phyloP scores from a whole-genome alignment of 768 basidiomycete species.

The Imleria badia region DNA sequence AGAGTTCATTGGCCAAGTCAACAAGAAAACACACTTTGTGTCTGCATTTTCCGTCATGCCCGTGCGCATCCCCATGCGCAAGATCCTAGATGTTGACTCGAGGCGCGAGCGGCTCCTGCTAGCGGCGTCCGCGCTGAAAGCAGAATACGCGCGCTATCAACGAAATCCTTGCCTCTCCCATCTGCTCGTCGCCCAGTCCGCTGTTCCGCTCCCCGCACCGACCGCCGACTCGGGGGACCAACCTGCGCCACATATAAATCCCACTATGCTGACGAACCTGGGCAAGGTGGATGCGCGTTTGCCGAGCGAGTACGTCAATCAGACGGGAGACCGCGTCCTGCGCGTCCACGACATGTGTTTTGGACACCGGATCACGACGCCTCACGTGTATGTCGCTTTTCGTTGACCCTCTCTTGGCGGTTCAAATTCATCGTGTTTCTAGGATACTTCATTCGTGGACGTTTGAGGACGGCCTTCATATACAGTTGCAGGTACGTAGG shows the following conservation, averaged over 20 bases:
- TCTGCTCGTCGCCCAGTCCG: background rate
- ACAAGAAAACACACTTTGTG: constrained; percentile 4
- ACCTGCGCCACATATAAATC: background rate
- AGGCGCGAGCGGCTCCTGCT: background rate
- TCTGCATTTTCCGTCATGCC: constrained; percentile 1
- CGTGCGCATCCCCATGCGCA: constrained; percentile 1
- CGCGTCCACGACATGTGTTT: constrained; percentile 2
- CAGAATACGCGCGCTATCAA: background rate
- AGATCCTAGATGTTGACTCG: constrained; percentile 1
- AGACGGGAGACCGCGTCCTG: background rate
- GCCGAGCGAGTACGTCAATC: background rate
- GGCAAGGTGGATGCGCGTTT: background rate
- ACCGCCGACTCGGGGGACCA: background rate
- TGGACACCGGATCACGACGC: constrained; percentile 1
- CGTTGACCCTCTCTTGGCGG: no score
- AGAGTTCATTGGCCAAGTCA: background rate
- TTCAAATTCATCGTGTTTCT: no score
- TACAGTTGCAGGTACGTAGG: constrained; percentile 4
- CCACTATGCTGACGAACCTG: background rate
- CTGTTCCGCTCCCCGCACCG: background rate
- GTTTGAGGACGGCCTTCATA: background rate
- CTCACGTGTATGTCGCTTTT: background rate
- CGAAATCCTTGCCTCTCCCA: constrained; percentile 3
- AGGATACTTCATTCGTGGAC: constrained; percentile 7
- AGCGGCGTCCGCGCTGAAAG: background rate